Conservation (phyloP, 179 eudicot genomes). For the Carnegiea gigantea region DNA sequence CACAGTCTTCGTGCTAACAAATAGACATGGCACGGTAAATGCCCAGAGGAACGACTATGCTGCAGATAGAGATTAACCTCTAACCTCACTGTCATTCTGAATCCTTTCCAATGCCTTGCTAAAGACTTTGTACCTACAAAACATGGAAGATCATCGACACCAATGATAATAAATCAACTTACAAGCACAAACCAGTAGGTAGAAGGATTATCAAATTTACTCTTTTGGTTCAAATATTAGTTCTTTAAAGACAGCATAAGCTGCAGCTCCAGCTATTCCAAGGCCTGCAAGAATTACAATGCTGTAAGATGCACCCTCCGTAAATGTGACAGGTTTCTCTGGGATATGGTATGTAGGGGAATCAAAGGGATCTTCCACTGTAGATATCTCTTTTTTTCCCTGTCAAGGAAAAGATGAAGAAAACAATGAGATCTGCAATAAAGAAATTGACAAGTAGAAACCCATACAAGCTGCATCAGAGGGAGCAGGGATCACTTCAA, state of each 20-base stretch:
- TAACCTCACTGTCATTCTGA: constrained; percentile 78
- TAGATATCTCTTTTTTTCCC: constrained; percentile 56
- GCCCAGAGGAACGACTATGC: background rate
- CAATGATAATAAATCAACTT: background rate
- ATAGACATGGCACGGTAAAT: background rate
- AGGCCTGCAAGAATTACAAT: constrained; percentile 73
- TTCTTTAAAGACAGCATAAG: constrained; percentile 75
- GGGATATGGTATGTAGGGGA: constrained; percentile 96
- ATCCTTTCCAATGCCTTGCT: constrained; percentile 76
- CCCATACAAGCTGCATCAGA: background rate
- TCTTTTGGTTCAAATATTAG: constrained; percentile 82
- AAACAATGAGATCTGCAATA: background rate
- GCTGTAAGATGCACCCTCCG: constrained; percentile 79
- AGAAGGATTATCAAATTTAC: constrained; percentile 31
- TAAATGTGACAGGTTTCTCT: constrained; percentile 81
- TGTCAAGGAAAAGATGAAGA: constrained; percentile 20
- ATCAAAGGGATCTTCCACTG: constrained; percentile 85
- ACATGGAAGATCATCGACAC: background rate
- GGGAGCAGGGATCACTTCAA: background rate
- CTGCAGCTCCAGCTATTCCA: constrained; percentile 73
- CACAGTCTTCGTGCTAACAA: background rate
- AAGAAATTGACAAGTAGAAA: too few species aligned
- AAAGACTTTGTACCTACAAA: constrained; percentile 71
- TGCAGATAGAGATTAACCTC: constrained; percentile 8
- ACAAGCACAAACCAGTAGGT: background rate